Base-by-base conservation (phyloP, 331 rosid genomes). In the Acacia pycnantha region DNA sequence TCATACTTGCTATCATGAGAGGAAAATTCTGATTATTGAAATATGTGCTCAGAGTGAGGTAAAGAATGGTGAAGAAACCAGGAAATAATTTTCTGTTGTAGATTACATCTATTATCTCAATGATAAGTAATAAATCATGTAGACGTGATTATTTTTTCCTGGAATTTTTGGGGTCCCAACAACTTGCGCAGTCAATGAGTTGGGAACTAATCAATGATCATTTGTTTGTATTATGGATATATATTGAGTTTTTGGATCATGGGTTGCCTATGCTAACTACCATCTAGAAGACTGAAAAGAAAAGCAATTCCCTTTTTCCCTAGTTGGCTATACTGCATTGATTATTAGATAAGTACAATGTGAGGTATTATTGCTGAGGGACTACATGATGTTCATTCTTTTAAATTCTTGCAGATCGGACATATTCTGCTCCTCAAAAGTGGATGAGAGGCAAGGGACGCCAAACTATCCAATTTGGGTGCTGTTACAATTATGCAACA, bases 401-500 rank as follows among this genome's bases (percentile, higher is more conserved):
- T 31, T 69, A 76, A 73, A 83, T 35, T 61, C 88, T 73, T 82
- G 89, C 97, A 96, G 99, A 78, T 21, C 91, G 97, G 70, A 96
- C 99, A 14, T 96, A 72, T 85, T 64, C 95, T 0, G 98, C 98
- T 75, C 99, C 99, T 31, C 88, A 80, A 59, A 94, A 94, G 88
- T 96, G 98, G 98, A 96, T 94, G 97, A 90, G 87, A 89, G 99
- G 99, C 47, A 96, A 96, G 91, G 98, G 99, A 54, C 99, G 90
- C 10, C 88, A 87, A 73, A 87, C 90, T 66, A 82, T 96, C 71
- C 99, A 96, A 86, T 96, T 92, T 56, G 99, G 99, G 47, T 96
- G 99, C 72, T 96, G 99, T 81, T 96, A 94, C 89, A 96, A 96
- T 79, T 96, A 96, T 87, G 97, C 94, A 72, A 53, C 78, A 80